Conservation (phyloP, 164 flowering plant species). For the Annona cherimola region DNA sequence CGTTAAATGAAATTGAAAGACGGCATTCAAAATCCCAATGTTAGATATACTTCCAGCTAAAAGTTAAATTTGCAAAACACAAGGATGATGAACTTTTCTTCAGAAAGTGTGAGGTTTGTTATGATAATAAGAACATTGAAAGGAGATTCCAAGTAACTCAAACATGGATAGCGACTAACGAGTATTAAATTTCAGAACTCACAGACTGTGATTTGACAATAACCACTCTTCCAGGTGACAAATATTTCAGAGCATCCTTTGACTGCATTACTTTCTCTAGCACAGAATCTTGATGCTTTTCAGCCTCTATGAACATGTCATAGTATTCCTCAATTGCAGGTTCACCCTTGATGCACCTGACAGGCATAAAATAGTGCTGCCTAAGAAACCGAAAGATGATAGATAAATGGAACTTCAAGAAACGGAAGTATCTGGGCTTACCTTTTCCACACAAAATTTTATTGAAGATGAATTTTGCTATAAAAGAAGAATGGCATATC, state of each 20-base stretch:
- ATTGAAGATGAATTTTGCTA: no score
- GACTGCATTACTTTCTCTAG: constrained; percentile 70
- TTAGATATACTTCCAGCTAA: no score
- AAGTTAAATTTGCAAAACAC: no score
- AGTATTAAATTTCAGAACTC: constrained; percentile 28
- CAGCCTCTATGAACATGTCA: constrained; percentile 66
- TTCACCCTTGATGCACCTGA: constrained; percentile 92
- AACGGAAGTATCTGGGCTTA: no score
- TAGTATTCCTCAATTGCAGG: constrained; percentile 93
- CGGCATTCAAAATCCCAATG: no score
- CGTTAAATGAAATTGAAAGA: no score
- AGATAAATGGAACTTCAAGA: neutral
- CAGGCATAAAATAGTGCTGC: constrained; percentile 5
- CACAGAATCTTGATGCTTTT: constrained; percentile 38
- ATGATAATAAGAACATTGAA: no score
- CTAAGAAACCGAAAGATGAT: neutral
- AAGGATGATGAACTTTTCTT: no score
- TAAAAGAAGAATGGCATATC: no score
- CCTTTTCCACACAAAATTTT: no score
- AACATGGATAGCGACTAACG: neutral
- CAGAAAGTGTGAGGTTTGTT: no score
- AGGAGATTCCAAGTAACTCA: no score
- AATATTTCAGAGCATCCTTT: constrained; percentile 43
- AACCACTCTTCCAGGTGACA: constrained; percentile 80
- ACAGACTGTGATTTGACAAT: constrained; percentile 73